Evolutionary conservation across 495 filamentous ascomycete genomes (phyloP).

Genomic region (Tirmania nivea): DNA sequence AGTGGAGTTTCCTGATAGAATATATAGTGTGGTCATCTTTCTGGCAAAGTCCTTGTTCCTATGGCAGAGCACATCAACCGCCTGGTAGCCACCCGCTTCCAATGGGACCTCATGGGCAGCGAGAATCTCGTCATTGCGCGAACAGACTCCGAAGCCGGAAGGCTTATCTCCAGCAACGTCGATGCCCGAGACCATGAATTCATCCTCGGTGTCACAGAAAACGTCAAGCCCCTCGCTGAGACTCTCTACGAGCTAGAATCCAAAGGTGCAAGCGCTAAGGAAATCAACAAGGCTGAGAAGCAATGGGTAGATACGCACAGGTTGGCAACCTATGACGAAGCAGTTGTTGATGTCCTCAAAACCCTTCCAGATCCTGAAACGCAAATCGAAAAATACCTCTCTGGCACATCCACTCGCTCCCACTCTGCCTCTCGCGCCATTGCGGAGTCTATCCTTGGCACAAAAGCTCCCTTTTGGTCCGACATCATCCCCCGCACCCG

Average conservation of each 20-base stretch:
- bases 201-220: slow-evolving; percentile 62
- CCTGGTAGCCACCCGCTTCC: slow-evolving; percentile 73
- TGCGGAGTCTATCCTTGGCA: slow-evolving; percentile 36
- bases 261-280: slow-evolving; percentile 45
- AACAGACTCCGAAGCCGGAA: slow-evolving; percentile 86
- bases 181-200: slow-evolving; percentile 91
- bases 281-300: slow-evolving; percentile 74
- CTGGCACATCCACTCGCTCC: slow-evolving; percentile 28
- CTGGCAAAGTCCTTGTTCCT: slow-evolving; percentile 88
- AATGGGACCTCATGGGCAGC: slow-evolving; percentile 93
- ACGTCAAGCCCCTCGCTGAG: slow-evolving; percentile 59
- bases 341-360: slow-evolving; percentile 52
- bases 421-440: slow-evolving; percentile 52
- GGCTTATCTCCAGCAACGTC: slow-evolving; percentile 68
- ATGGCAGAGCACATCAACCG: slow-evolving; percentile 91
- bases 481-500: slow-evolving; percentile 87
- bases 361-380: slow-evolving; percentile 35
- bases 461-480: slow-evolving; percentile 43
- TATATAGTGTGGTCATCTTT: slow-evolving; percentile 60
- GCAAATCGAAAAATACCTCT: slow-evolving; percentile 43
- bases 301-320: slow-evolving; percentile 73
- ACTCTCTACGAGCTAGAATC: slow-evolving; percentile 77
- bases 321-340: slow-evolving; percentile 79
- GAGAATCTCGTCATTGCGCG: slow-evolving; percentile 89
- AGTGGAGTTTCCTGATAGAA: neutral